Evolutionary conservation across 345 rosid species (phyloP).

Genomic region (Mangifera indica): DNA sequence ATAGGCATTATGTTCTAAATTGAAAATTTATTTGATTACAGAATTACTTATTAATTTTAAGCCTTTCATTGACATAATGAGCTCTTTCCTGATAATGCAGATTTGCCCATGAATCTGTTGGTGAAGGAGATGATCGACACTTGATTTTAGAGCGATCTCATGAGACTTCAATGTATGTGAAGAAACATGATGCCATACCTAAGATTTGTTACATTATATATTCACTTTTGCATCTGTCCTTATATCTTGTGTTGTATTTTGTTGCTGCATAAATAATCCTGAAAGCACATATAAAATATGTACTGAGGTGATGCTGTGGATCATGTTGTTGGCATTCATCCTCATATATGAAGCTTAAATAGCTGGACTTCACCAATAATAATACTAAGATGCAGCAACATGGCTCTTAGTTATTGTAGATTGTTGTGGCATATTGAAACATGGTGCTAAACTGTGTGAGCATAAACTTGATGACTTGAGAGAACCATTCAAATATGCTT

Average conservation of each 20-base stretch:
- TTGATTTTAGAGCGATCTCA: constrained; percentile 55
- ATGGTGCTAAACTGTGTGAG: not conserved
- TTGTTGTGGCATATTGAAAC: not conserved
- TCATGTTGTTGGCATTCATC: not conserved
- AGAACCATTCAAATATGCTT: not conserved
- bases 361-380: not conserved
- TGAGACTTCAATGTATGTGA: constrained; percentile 59
- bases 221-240: not conserved
- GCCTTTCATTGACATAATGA: not conserved
- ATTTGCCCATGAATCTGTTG: constrained; percentile 67
- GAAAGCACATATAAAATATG: not conserved
- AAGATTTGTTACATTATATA: constrained; percentile 1
- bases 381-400: not conserved
- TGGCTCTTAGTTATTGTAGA: not conserved
- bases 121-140: constrained; percentile 61
- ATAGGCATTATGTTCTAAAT: not conserved
- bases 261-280: not conserved
- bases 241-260: not conserved
- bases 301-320: not conserved
- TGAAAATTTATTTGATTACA: not conserved
- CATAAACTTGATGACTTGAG: not conserved
- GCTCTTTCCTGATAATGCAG: constrained; percentile 29
- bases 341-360: not conserved
- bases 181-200: constrained; percentile 6
- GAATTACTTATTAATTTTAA: not conserved